Conservation (phyloP, 23 red algal genomes). For the Chondrus crispus region DNA sequence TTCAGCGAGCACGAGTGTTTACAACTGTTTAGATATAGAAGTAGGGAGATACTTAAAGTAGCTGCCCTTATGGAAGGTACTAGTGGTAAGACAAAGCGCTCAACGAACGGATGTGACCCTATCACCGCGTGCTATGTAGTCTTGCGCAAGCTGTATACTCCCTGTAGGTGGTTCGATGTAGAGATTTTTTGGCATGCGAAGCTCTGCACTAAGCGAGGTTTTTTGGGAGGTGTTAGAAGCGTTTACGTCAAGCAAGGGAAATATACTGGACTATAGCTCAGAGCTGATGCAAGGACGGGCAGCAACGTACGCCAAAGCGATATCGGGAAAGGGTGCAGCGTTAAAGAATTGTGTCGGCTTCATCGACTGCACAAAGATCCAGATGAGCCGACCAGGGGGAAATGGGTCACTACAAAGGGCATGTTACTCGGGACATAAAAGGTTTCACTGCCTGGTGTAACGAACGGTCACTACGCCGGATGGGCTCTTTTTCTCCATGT, state of each 20-base stretch:
- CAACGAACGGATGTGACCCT: background rate
- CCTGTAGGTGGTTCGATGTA: background rate
- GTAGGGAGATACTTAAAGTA: too few relatives aligned
- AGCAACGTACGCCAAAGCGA: background rate
- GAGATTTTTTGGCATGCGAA: conserved; percentile 8
- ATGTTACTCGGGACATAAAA: too few relatives aligned
- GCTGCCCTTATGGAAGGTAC: too few relatives aligned
- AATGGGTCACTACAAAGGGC: too few relatives aligned
- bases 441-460: too few relatives aligned
- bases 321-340: background rate
- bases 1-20: background rate
- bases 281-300: background rate
- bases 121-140: background rate
- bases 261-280: background rate
- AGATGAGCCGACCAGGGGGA: too few relatives aligned
- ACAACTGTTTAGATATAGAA: background rate
- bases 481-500: too few relatives aligned
- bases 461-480: too few relatives aligned
- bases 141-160: background rate
- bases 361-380: too few relatives aligned
- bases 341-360: conserved; percentile 27
- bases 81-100: background rate
- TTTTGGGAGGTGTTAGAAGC: conserved; percentile 21
- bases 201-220: background rate
- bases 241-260: background rate